phyloP scores from a whole-genome alignment of 352 stramenopile species.

The Globisporangium acanthophoron region DNA sequence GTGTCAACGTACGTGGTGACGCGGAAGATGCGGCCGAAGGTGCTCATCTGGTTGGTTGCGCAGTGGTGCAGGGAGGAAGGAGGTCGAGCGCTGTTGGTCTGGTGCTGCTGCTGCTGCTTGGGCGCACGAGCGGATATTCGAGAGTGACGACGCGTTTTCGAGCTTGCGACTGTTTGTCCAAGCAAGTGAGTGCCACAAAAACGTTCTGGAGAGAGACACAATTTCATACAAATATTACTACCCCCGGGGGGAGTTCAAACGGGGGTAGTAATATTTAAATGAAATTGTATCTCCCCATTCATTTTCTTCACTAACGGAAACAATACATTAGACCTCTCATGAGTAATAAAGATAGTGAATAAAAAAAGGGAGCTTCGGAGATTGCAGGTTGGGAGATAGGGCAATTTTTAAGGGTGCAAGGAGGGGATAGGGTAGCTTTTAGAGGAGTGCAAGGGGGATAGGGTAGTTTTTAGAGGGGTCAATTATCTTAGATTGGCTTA shows the following conservation, averaged over 20 bases:
- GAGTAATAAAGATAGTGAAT: no score
- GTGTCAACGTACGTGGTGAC: constrained; percentile 88
- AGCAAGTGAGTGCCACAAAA: neutral
- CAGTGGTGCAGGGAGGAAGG: neutral
- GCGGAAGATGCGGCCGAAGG: constrained; percentile 96
- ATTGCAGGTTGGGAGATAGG: no score
- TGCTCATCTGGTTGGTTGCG: constrained; percentile 56
- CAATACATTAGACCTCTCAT: no score
- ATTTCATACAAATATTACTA: no score
- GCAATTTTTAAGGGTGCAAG: no score
- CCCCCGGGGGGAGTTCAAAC: neutral
- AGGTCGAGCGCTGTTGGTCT: neutral
- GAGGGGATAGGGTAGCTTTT: no score
- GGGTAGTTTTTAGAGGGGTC: no score
- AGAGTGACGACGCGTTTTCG: neutral
- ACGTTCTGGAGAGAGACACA: neutral
- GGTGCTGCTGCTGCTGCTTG: neutral
- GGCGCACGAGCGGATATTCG: neutral
- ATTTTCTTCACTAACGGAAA: no score
- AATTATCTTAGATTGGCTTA: no score
- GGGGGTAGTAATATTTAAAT: neutral
- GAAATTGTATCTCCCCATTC: no score
- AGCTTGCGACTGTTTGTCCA: neutral
- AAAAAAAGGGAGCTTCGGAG: no score
- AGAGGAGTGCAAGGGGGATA: no score